phyloP scores from a whole-genome alignment of 2,329 filamentous ascomycete species.

The Ceratocystis lukuohia region DNA sequence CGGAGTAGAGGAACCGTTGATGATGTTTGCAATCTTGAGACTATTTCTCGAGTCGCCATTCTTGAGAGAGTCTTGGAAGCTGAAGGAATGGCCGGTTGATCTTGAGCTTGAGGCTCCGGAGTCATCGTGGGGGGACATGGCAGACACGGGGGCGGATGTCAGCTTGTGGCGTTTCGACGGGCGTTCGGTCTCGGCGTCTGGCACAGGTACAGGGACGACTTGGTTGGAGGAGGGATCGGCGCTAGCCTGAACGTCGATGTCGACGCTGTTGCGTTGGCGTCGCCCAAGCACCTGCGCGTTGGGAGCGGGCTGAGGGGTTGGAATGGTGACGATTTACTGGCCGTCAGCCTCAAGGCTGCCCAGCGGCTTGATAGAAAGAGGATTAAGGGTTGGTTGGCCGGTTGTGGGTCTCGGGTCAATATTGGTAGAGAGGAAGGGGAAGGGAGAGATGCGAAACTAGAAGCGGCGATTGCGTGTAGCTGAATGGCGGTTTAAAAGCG shows the following conservation, averaged over 20 bases:
- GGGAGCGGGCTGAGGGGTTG: slow-evolving; percentile 2
- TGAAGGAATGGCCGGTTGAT: not conserved
- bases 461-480: not conserved
- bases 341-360: slow-evolving; percentile 15
- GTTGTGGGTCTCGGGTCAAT: not conserved
- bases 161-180: slow-evolving; percentile 6
- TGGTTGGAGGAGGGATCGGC: slow-evolving; percentile 6
- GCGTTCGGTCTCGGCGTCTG: slow-evolving; percentile 6
- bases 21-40: slow-evolving; percentile 16
- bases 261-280: slow-evolving; percentile 14
- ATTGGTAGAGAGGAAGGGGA: not conserved
- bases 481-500: not conserved
- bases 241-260: slow-evolving; percentile 5
- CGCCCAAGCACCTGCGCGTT: slow-evolving; percentile 15
- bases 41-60: not conserved
- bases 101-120: slow-evolving; percentile 3
- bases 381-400: not conserved
- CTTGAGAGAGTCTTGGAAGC: not conserved
- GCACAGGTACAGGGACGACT: not conserved
- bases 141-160: not conserved
- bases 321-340: slow-evolving; percentile 11
- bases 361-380: slow-evolving; percentile 9
- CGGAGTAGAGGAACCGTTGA: slow-evolving; percentile 9
- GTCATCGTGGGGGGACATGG: slow-evolving; percentile 1
- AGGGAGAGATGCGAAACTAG: not conserved